Base-by-base conservation (phyloP, 192 early-diverging fungal species). In the Neocallimastix lanati region DNA sequence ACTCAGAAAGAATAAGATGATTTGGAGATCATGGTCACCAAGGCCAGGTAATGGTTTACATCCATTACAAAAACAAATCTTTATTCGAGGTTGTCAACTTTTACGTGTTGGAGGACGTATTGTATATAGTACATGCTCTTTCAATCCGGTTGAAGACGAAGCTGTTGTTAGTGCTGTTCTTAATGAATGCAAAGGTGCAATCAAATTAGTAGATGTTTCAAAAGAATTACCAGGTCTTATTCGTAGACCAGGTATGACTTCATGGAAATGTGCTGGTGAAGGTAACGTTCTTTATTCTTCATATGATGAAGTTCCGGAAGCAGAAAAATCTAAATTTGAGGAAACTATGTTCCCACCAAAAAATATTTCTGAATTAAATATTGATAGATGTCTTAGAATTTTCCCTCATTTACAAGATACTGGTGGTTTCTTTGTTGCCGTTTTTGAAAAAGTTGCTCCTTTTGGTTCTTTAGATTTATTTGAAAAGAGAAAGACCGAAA, bases 111-210 rank as follows among this genome's bases (percentile, higher is more conserved):
- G 93, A 58, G 98, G 96, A 2, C 89, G 94, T 35, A 87, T 99
- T 79, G 98, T 99, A 0, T 99, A 98, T 83, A 97, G 96, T 35
- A 99, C 98, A 3, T 99, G 98, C 87, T 95, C 96, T 33, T 92
- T 99, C 83, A 99, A 99, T 83, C 96, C 98, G 25, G 86, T 98
- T 79, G 96, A 98, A 84, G 96, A 98, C 82, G 96, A 99, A 85
- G 95, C 96, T 12, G 96, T 98, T 50, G 93, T 98, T 1, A 94
- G 93, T 29, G 93, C 92, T 76, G 88, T 93, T 16, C 84, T 98
- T 82, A 89, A 84, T 83, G 33, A 27, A 38, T 76, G 28, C n/a
- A 33, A 29, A 79, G 94, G 93, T 36, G 89, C 95, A 0, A 82
- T 99, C 78, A 84, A 88, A 77, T 86, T 99, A 58, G 86, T 96